These are phyloP conservation scores for Colletotrichum sp. DNA, from an alignment of 2,329 filamentous ascomycete genomes.

Conservation along the genomic window DNA sequence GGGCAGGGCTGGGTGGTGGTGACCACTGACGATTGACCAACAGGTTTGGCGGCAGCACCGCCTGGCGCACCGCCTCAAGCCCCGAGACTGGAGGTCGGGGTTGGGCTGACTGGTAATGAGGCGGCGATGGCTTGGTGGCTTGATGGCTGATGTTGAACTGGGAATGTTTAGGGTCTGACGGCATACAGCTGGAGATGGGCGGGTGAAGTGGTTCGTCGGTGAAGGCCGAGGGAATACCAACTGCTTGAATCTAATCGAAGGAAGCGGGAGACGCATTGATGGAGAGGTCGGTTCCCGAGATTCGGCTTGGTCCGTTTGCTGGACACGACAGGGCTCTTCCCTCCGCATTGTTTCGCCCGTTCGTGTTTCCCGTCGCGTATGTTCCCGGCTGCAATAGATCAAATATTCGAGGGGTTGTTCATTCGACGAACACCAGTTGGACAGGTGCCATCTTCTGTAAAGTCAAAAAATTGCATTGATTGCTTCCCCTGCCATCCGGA, in stretches of 20 bases:
- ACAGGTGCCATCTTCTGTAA: background rate
- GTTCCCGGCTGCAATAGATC: background rate
- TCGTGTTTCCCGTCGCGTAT: background rate
- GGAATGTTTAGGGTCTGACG: background rate
- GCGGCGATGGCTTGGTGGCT: background rate
- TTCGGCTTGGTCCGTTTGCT: background rate
- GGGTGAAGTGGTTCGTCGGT: background rate
- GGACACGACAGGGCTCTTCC: background rate
- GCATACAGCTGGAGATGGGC: background rate
- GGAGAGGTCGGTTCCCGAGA: background rate
- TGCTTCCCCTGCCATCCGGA: background rate
- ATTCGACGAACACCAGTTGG: background rate
- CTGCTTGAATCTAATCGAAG: background rate
- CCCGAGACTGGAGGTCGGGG: background rate
- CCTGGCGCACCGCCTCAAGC: constrained; percentile 10
- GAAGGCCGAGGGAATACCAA: background rate
- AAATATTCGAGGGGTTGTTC: background rate
- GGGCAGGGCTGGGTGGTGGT: background rate
- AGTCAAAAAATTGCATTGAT: background rate
- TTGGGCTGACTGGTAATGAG: constrained; percentile 6
- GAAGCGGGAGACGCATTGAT: background rate
- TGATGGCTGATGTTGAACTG: background rate
- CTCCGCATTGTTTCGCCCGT: background rate
- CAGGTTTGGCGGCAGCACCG: background rate
- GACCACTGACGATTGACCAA: background rate